Evolutionary conservation across 257 asterid genomes (phyloP), one percentile per base, ranked within the genome.

Genomic region (Datura wrightii): DNA sequence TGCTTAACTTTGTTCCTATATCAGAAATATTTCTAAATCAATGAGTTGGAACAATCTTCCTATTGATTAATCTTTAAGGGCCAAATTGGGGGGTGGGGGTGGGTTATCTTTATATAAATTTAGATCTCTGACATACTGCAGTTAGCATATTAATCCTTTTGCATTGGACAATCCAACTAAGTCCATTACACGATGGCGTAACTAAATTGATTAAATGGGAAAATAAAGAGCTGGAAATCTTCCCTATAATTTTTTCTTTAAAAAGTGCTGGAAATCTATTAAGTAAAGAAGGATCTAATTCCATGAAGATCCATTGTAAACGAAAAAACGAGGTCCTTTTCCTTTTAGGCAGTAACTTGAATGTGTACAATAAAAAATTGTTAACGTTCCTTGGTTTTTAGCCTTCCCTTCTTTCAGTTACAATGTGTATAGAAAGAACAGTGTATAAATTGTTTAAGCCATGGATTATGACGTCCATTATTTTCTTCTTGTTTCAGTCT

Each of bases 321-420:
- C 2, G 34, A 78, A 63, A 78, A 78, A 52, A 52, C 15, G 9
- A 56, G 48, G 63, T 52, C 31, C 48, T 14, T 34, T 67, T 78
- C 65, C 48, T 78, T 78, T 52, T 52, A 52, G 82, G 82, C 34
- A 78, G 82, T 52, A 52, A 34, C 50, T 76, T 52, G 9, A 31
- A 5, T 15, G 65, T 34, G 5, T 54, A 34, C 15, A 34, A 1
- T 42, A 78, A 3, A 8, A 31, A 6, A 8, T 36, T 78, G 5
- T 78, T 36, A 7, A 78, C 48, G 65, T 31, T 78, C 65, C 36
- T 52, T 14, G 82, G 34, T 14, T 50, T 76, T 48, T 8, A 24
- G 14, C 81, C 19, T 11, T 50, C 41, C 80, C n/a, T 48, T 76
- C 44, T 48, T 76, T 50, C 62, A 48, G 19, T 76, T 50, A 76